Conservation (phyloP, 75 land plant species). For the Cryptomeria japonica region DNA sequence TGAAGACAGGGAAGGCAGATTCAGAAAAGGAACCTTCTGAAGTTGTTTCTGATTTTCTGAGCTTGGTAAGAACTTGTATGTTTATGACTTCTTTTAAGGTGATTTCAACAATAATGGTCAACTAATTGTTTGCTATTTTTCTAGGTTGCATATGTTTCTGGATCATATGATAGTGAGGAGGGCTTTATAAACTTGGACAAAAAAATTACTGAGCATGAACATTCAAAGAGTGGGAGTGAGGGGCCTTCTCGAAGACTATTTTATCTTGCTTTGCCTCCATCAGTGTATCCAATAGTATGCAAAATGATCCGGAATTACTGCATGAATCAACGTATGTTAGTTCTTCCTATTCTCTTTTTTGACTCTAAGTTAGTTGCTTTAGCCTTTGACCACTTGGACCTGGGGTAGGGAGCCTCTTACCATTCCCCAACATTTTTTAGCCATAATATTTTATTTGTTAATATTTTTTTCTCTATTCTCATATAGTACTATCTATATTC, state of each 20-base stretch:
- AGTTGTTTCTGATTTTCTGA: constrained; percentile 61
- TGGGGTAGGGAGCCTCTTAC: no score
- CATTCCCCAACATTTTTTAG: no score
- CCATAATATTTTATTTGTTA: no score
- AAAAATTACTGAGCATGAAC: constrained; percentile 58
- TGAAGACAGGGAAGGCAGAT: constrained; percentile 41
- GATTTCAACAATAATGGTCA: background rate
- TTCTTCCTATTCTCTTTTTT: background rate
- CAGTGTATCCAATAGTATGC: constrained; percentile 90
- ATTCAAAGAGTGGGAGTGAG: constrained; percentile 44
- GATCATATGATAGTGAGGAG: constrained; percentile 74
- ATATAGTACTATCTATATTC: background rate
- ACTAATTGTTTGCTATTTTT: constrained; percentile 11
- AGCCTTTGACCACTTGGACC: no score
- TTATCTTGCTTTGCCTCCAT: constrained; percentile 96
- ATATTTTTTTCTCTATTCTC: background rate
- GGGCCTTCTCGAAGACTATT: constrained; percentile 78
- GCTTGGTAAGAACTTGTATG: constrained; percentile 48
- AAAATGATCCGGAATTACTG: constrained; percentile 72
- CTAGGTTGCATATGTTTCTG: constrained; percentile 85
- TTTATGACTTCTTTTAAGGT: background rate
- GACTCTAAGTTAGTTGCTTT: no score
- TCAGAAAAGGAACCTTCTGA: constrained; percentile 39
- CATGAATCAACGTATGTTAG: constrained; percentile 71
- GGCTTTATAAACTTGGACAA: constrained; percentile 69